These are phyloP conservation scores for Starmerella bacillaris DNA, from an alignment of 805 yeast species.

Conservation along the genomic window DNA sequence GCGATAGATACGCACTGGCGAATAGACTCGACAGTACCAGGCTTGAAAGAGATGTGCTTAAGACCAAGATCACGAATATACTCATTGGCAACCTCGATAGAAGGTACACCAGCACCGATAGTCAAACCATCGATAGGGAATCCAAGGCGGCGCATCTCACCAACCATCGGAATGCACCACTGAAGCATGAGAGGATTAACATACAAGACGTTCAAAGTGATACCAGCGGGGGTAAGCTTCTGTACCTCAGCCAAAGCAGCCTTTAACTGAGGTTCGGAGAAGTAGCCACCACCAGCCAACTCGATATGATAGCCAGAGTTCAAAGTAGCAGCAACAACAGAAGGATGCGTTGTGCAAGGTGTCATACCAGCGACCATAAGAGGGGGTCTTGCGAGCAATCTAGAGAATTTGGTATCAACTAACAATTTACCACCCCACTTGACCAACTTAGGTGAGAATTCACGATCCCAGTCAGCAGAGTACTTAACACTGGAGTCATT, in stretches of 20 bases:
- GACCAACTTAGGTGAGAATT: slow-evolving; percentile 69
- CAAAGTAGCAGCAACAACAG: slow-evolving; percentile 80
- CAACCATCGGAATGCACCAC: slow-evolving; percentile 96
- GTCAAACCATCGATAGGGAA: slow-evolving; percentile 92
- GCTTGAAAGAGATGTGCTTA: slow-evolving; percentile 89
- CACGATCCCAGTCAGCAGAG: slow-evolving; percentile 81
- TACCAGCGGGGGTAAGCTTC: slow-evolving; percentile 60
- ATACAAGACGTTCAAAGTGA: slow-evolving; percentile 81
- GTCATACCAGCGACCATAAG: slow-evolving; percentile 99
- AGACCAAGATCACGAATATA: slow-evolving; percentile 83
- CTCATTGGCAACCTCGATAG: slow-evolving; percentile 90
- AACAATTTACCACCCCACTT: slow-evolving; percentile 48
- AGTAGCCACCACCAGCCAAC: slow-evolving; percentile 98
- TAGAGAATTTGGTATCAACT: slow-evolving; percentile 87
- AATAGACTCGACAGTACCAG: slow-evolving; percentile 91
- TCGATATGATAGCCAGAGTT: slow-evolving; percentile 96
- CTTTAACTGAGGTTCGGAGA: slow-evolving; percentile 51
- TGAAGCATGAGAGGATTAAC: slow-evolving; percentile 95
- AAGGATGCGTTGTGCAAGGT: slow-evolving; percentile 90
- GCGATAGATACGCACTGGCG: slow-evolving; percentile 77
- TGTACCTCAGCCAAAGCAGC: slow-evolving; percentile 61
- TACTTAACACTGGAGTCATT: slow-evolving; percentile 46
- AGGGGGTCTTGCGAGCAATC: slow-evolving; percentile 86
- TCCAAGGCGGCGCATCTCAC: slow-evolving; percentile 71
- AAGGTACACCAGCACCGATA: slow-evolving; percentile 99